Conservation (phyloP, 2,329 filamentous ascomycete genomes). For the Aspergillus thermomutatus region DNA sequence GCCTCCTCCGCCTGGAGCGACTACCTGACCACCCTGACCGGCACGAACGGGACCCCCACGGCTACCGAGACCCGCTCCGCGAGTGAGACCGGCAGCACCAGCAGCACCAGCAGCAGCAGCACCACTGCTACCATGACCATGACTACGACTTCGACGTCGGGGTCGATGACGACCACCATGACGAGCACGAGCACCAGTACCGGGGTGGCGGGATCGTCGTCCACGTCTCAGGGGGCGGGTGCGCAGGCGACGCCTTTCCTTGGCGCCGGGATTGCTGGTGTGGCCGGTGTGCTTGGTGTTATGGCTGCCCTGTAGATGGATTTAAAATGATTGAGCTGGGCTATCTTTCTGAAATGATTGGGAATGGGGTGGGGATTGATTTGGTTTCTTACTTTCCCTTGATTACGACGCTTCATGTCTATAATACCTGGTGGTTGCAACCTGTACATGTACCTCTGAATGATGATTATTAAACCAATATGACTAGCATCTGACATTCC, state of each 20-base stretch:
- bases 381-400: conserved; percentile 9
- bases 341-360: no score
- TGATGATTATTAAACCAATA: background rate
- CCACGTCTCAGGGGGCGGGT: conserved; percentile 13
- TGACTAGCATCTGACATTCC: background rate
- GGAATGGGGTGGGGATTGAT: background rate
- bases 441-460: background rate
- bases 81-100: no score
- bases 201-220: conserved; percentile 4
- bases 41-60: conserved; percentile 18
- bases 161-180: background rate
- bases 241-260: conserved; percentile 21
- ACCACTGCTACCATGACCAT: conserved; percentile 4
- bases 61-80: conserved; percentile 5
- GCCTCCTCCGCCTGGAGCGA: conserved; percentile 4
- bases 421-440: conserved; percentile 4
- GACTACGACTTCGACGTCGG: background rate
- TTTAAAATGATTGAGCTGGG: background rate
- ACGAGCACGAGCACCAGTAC: background rate
- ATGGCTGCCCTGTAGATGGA: conserved; percentile 29
- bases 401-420: background rate
- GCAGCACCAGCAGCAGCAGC: background rate
- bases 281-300: conserved; percentile 27
- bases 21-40: conserved; percentile 15
- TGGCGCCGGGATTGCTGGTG: conserved; percentile 16